phyloP scores from a whole-genome alignment of 352 stramenopile species.

The Peronosclerospora sorghi region DNA sequence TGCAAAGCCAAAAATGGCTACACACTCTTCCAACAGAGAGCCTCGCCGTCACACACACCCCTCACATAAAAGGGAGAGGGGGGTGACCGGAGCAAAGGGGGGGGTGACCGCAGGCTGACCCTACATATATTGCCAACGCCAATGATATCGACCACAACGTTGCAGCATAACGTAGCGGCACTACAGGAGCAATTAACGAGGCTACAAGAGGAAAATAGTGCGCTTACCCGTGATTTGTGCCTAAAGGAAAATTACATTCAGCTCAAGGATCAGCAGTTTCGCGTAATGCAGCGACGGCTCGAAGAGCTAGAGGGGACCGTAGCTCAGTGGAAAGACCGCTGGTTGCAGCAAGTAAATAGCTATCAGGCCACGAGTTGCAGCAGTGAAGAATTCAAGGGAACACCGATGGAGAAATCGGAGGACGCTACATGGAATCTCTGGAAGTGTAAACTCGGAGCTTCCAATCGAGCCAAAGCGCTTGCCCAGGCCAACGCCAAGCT shows the following conservation, averaged over 20 bases:
- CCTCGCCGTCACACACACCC: too few relatives aligned
- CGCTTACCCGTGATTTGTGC: constrained; percentile 44
- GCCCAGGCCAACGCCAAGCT: constrained; percentile 27
- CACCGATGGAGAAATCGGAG: constrained; percentile 3
- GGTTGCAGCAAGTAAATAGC: constrained; percentile 36
- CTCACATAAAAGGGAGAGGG: too few relatives aligned
- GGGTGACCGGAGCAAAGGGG: too few relatives aligned
- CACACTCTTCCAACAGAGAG: too few relatives aligned
- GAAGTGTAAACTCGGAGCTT: constrained; percentile 17
- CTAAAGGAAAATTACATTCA: constrained; percentile 72
- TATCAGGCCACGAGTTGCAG: constrained; percentile 7
- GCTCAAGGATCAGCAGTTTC: constrained; percentile 64
- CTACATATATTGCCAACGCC: too few relatives aligned
- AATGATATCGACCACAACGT: too few relatives aligned
- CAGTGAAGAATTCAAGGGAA: neutral
- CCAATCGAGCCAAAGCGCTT: constrained; percentile 17
- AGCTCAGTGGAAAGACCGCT: constrained; percentile 57
- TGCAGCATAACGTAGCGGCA: constrained; percentile 55
- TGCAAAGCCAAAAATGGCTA: too few relatives aligned
- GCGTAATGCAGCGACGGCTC: constrained; percentile 57
- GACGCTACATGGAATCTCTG: constrained; percentile 24
- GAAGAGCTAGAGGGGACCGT: constrained; percentile 47
- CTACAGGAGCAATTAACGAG: constrained; percentile 47
- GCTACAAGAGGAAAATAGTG: constrained; percentile 50
- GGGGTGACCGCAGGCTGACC: too few relatives aligned